phyloP scores from a whole-genome alignment of 148 eudicot species.

The Cornus florida region DNA sequence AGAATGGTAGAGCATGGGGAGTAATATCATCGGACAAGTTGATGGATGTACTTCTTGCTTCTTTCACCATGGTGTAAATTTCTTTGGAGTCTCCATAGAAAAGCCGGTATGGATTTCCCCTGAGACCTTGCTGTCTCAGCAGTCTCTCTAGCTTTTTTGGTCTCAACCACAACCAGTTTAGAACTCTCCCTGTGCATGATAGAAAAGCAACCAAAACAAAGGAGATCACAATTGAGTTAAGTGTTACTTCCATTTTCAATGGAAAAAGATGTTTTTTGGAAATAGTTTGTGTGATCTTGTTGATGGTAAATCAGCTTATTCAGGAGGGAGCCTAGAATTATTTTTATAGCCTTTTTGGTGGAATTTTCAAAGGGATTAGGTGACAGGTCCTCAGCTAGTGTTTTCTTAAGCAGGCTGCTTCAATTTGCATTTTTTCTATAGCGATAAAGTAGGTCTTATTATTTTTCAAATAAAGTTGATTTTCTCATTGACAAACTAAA shows the following conservation, averaged over 20 bases:
- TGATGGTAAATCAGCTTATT: not conserved
- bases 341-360: too few species aligned
- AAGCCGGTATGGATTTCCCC: slow-evolving; percentile 27
- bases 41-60: not conserved
- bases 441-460: too few species aligned
- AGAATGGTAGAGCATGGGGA: not conserved
- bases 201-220: not conserved
- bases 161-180: slow-evolving; percentile 26
- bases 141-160: slow-evolving; percentile 28
- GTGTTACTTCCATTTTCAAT: not conserved
- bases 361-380: too few species aligned
- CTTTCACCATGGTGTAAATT: slow-evolving; percentile 11
- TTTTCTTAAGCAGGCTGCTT: too few species aligned
- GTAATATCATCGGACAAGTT: not conserved
- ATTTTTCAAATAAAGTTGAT: too few species aligned
- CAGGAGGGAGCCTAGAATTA: not conserved
- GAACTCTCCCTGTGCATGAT: not conserved
- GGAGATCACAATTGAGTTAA: not conserved
- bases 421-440: too few species aligned
- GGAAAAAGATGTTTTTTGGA: not conserved
- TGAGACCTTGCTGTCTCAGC: slow-evolving; percentile 30
- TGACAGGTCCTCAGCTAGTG: too few species aligned
- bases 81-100: slow-evolving; percentile 30
- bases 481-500: too few species aligned
- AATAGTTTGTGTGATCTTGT: not conserved